Conservation (phyloP, 345 rosid species). For the Hevea brasiliensis region DNA sequence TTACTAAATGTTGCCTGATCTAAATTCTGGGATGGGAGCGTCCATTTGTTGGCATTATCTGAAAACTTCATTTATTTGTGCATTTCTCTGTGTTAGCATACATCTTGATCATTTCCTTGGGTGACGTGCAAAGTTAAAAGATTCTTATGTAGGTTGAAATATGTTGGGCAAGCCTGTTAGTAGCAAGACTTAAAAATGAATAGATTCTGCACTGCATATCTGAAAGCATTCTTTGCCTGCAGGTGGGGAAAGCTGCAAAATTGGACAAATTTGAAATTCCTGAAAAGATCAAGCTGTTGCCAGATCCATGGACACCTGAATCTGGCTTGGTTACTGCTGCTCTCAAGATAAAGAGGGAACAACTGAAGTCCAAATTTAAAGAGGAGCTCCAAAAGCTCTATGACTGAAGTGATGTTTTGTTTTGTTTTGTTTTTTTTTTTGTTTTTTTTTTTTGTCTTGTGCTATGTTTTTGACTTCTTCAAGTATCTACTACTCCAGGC, state of each 20-base stretch:
- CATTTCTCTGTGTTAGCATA: background rate
- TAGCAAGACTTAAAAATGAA: background rate
- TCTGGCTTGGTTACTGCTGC: slow-evolving; percentile 75
- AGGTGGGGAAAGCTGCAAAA: slow-evolving; percentile 67
- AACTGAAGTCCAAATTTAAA: slow-evolving; percentile 57
- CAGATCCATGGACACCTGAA: slow-evolving; percentile 86
- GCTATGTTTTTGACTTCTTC: background rate
- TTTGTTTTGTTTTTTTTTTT: background rate
- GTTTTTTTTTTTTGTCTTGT: background rate
- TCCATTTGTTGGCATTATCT: background rate
- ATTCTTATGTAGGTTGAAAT: background rate
- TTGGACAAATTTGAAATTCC: slow-evolving; percentile 80
- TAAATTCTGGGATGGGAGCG: background rate
- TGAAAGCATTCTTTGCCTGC: slow-evolving; percentile 16
- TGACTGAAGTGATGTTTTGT: slow-evolving; percentile 27
- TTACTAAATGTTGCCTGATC: background rate
- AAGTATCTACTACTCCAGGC: background rate
- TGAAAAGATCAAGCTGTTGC: slow-evolving; percentile 63
- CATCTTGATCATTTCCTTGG: background rate
- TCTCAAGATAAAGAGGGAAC: slow-evolving; percentile 75
- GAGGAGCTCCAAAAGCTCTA: slow-evolving; percentile 67
- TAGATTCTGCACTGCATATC: background rate
- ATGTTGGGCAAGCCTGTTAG: background rate
- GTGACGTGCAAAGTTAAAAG: background rate
- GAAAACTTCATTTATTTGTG: background rate